Evolutionary conservation across 1,284 basidiomycete species (phyloP), one percentile per base, ranked within the genome.

Genomic region (Schizopora paradoxa): DNA sequence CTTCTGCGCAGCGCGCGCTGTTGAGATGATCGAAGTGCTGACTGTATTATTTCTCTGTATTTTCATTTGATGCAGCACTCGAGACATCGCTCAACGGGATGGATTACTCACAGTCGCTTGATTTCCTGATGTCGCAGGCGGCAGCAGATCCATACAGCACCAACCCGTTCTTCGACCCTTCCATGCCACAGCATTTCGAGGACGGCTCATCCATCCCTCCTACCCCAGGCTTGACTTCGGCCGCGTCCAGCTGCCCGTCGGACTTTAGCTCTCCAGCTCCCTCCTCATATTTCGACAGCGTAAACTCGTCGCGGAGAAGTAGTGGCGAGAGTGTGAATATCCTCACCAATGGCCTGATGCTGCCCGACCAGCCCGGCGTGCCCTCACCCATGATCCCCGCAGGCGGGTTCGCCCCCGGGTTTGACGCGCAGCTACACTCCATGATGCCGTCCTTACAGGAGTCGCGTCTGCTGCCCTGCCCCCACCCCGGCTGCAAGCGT

Each of bases 401-500:
- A n/a, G n/a, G n/a, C n/a, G n/a, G n/a, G n/a, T n/a, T n/a, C n/a
- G n/a, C n/a, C n/a, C n/a, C n/a, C n/a, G n/a, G n/a, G n/a, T n/a
- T n/a, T n/a, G n/a, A n/a, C n/a, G n/a, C n/a, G n/a, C n/a, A n/a
- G n/a, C n/a, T n/a, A n/a, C n/a, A n/a, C n/a, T n/a, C n/a, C n/a
- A n/a, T n/a, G n/a, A n/a, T n/a, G n/a, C n/a, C n/a, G n/a, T n/a
- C n/a, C n/a, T n/a, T n/a, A n/a, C n/a, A n/a, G n/a, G n/a, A 46
- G 14, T 50, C 48, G 13, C 38, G 48, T 18, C 38, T 50, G 18
- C 32, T 50, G n/a, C 48, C 48, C 18, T 50, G 48, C 28, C 48
- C 48, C 2, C 48, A 50, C 22, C 48, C 37, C 3, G 48, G 48
- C 16, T 50, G 48, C 23, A 45, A 45, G 29, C 43, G 48, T 6